Conservation (phyloP, 768 basidiomycete genomes). For the Boletellus emodensis region DNA sequence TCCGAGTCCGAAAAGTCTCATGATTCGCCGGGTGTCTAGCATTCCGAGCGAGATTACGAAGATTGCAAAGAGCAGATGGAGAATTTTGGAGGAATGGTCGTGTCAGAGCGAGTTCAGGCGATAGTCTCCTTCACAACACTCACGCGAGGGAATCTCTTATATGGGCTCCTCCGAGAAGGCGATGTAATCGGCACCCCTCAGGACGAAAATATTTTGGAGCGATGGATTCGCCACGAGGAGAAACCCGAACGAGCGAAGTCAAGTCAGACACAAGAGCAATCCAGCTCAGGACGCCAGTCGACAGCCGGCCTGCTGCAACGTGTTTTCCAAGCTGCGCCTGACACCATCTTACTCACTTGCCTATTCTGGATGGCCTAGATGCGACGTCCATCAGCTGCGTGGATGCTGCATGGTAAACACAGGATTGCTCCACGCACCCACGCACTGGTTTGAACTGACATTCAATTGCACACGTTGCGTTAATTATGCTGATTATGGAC, state of each 20-base stretch:
- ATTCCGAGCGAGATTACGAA: conserved; percentile 26
- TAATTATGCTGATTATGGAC: conserved; percentile 9
- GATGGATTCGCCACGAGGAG: conserved; percentile 21
- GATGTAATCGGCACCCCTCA: conserved; percentile 17
- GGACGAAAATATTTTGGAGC: conserved; percentile 15
- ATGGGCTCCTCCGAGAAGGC: conserved; percentile 20
- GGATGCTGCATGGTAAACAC: conserved; percentile 23
- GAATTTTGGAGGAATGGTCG: conserved; percentile 25
- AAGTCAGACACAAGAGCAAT: conserved; percentile 1
- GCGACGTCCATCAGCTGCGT: conserved; percentile 7
- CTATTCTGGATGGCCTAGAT: conserved; percentile 21
- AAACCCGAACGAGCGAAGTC: conserved; percentile 1
- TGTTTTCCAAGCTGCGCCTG: conserved; percentile 22
- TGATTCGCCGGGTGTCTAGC: conserved; percentile 32
- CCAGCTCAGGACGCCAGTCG: conserved; percentile 9
- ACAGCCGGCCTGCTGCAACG: conserved; percentile 19
- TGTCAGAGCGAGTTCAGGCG: conserved; percentile 11
- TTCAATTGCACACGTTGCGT: conserved; percentile 2
- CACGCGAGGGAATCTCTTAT: conserved; percentile 17
- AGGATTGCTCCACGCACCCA: conserved; percentile 5
- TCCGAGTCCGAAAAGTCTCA: conserved; percentile 31
- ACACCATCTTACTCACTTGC: conserved; percentile 24
- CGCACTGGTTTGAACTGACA: not conserved
- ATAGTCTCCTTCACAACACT: conserved; percentile 12
- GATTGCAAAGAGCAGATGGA: conserved; percentile 18